phyloP scores from a whole-genome alignment of 805 yeast species.

The Aciculoconidium aculeatum region DNA sequence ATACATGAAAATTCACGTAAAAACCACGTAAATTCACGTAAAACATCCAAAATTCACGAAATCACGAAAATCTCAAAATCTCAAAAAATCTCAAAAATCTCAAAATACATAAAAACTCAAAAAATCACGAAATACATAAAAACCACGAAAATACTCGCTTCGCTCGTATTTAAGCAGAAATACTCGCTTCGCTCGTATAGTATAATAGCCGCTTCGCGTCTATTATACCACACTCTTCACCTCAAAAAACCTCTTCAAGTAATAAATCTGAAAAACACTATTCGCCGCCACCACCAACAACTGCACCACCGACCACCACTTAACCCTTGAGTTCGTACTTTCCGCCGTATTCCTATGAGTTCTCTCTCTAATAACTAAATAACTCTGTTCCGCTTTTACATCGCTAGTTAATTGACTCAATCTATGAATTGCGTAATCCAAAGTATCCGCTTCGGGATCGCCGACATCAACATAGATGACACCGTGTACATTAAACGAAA shows the following conservation, averaged over 20 bases:
- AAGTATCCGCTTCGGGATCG: constrained; percentile 67
- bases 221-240: constrained; percentile 89
- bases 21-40: too few relatives aligned
- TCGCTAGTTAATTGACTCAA: constrained; percentile 73
- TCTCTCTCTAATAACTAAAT: constrained; percentile 92
- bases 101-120: too few relatives aligned
- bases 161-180: too few relatives aligned
- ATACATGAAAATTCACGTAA: too few relatives aligned
- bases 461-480: constrained; percentile 78
- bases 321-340: constrained; percentile 92
- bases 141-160: too few relatives aligned
- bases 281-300: constrained; percentile 77
- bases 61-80: too few relatives aligned
- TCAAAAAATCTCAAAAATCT: too few relatives aligned
- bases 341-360: constrained; percentile 98
- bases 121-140: too few relatives aligned
- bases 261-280: constrained; percentile 89
- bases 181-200: too few relatives aligned
- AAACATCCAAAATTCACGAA: too few relatives aligned
- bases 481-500: constrained; percentile 92
- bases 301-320: constrained; percentile 97
- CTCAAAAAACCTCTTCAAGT: constrained; percentile 91
- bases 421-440: constrained; percentile 78
- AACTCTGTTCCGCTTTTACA: constrained; percentile 87
- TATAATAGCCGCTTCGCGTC: too few relatives aligned